phyloP scores from a whole-genome alignment of 768 basidiomycete species.

The Pilatotrama ljubarskyi region DNA sequence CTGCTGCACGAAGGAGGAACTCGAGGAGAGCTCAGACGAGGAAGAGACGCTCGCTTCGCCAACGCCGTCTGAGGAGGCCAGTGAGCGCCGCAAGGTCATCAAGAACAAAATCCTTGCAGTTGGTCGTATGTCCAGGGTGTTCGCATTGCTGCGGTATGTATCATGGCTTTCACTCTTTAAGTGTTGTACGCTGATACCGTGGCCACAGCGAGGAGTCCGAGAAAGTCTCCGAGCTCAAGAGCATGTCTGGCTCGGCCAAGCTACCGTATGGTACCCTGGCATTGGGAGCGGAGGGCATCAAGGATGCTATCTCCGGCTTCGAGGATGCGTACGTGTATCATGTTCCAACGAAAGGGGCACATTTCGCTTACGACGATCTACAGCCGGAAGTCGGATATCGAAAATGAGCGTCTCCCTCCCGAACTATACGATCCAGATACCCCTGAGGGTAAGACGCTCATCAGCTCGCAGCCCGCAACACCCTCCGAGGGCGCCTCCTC shows the following conservation, averaged over 20 bases:
- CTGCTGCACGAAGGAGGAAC: conserved; percentile 95
- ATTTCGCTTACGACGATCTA: not conserved
- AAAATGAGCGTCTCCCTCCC: conserved; percentile 97
- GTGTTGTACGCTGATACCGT: not conserved
- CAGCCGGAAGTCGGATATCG: conserved; percentile 96
- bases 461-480: conserved; percentile 54
- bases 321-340: conserved; percentile 87
- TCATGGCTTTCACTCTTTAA: not conserved
- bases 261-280: conserved; percentile 85
- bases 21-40: conserved; percentile 73
- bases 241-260: conserved; percentile 72
- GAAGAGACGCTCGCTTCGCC: conserved; percentile 42
- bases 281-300: conserved; percentile 91
- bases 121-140: conserved; percentile 94
- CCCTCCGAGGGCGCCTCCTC: conserved; percentile 47
- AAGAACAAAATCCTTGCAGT: conserved; percentile 99
- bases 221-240: conserved; percentile 95
- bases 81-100: conserved; percentile 86
- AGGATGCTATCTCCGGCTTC: conserved; percentile 89
- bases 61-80: conserved; percentile 42
- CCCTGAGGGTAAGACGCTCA: conserved; percentile 63
- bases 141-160: conserved; percentile 88
- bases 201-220: conserved; percentile 89
- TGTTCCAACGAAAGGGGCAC: no score
- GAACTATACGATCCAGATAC: conserved; percentile 85